These are phyloP conservation scores for Blastobotrys mokoenaii DNA, from an alignment of 805 yeast species.

Conservation along the genomic window DNA sequence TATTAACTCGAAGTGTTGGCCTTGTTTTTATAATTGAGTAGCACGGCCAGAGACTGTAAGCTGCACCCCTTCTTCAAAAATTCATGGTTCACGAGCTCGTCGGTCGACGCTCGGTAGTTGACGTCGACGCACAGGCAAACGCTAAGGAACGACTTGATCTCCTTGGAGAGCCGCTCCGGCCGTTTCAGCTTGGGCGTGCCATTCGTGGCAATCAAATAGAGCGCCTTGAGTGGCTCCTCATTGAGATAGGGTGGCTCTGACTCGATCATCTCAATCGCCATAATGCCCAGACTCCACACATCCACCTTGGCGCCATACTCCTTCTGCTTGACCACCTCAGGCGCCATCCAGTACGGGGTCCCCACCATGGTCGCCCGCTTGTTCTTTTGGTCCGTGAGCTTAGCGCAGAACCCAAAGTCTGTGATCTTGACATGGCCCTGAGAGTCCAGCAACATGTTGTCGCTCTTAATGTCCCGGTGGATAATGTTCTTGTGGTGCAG, in stretches of 20 bases:
- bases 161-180: slow-evolving; percentile 66
- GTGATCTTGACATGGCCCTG: slow-evolving; percentile 89
- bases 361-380: slow-evolving; percentile 84
- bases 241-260: slow-evolving; percentile 79
- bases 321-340: slow-evolving; percentile 72
- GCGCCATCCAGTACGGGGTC: slow-evolving; percentile 89
- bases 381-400: slow-evolving; percentile 67
- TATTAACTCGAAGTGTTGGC: background rate
- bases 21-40: slow-evolving; percentile 17
- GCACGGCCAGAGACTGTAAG: slow-evolving; percentile 14
- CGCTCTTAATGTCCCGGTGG: slow-evolving; percentile 95
- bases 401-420: slow-evolving; percentile 96
- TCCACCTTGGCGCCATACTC: slow-evolving; percentile 78
- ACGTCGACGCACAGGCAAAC: slow-evolving; percentile 79
- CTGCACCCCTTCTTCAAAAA: slow-evolving; percentile 32
- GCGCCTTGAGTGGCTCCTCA: slow-evolving; percentile 70
- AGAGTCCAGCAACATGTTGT: slow-evolving; percentile 77
- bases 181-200: slow-evolving; percentile 93
- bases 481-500: slow-evolving; percentile 87
- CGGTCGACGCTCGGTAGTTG: slow-evolving; percentile 71
- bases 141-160: slow-evolving; percentile 60
- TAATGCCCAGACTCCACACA: slow-evolving; percentile 76
- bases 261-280: slow-evolving; percentile 83
- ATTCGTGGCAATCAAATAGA: slow-evolving; percentile 68
- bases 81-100: slow-evolving; percentile 56